Evolutionary conservation across 2,329 filamentous ascomycete genomes (phyloP), one percentile per base, ranked within the genome.

Genomic region (Rutstroemia sp.): DNA sequence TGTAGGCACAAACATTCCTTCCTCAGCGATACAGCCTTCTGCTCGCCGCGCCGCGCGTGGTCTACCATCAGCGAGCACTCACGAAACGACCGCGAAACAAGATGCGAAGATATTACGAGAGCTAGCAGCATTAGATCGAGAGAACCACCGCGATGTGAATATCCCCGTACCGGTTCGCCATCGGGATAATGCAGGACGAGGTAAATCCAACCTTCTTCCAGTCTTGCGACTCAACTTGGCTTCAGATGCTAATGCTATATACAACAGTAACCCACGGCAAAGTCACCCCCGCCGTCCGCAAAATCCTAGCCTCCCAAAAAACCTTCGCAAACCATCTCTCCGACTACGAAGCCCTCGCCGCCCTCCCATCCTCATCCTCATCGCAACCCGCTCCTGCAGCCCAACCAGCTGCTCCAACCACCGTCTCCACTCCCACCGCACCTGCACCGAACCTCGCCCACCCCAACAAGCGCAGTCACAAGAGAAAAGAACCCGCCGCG

Each of bases 311-410:
- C 62, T 89, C 86, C 25, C 87, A 90, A 68, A 90, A 92, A 74
- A 90, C 87, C 3, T 92, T 92, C 70, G 82, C 83, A 60, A 91
- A 94, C 72, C 86, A 92, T 69, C 78, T 92, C 48, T 87, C 89
- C 63, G 89, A 94, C 69, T 89, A 87, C 69, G 79, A 88, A 63
- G 88, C 88, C 8, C 74, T 83, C 54, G 61, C 64, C 64, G 72
- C 57, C 64, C 75, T 77, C 58, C n/a, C 74, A 74, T 55, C 70
- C 67, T 57, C 70, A 71, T 54, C 39, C 44, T 34, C 58, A n/a
- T 17, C 60, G 17, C 60, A 73, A 16, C 65, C 70, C 3, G 63
- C 70, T 4, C 66, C 68, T 23, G 51, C 62, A 25, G 51, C 59
- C 14, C 58, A 57, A 39, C 30, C 58, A 42, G 54, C 30, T 51